Evolutionary conservation across 129 eudicot genomes (phyloP).

Genomic region (Silybum marianum): DNA sequence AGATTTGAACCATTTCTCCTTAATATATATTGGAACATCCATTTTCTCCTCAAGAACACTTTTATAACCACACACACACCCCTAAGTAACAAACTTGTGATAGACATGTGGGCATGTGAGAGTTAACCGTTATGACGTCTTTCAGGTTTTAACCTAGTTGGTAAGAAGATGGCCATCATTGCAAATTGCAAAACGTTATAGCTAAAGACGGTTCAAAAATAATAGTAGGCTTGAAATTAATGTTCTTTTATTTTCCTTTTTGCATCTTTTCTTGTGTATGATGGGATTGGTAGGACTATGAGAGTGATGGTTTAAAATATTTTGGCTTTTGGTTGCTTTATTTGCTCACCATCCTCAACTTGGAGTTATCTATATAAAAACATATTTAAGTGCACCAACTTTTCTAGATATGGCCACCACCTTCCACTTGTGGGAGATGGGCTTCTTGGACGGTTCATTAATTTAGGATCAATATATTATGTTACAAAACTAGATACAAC

Average conservation of each 20-base stretch:
- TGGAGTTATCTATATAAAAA: conserved; percentile 31
- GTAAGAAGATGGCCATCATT: background rate
- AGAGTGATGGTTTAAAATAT: conserved; percentile 45
- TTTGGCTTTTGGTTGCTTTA: conserved; percentile 33
- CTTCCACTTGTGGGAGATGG: conserved; percentile 31
- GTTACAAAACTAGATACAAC: background rate
- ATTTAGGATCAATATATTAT: conserved; percentile 7
- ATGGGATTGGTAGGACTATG: conserved; percentile 41
- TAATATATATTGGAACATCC: background rate
- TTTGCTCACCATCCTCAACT: conserved; percentile 43
- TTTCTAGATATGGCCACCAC: conserved; percentile 41
- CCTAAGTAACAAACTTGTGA: background rate
- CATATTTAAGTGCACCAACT: conserved; percentile 37
- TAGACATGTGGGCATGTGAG: background rate
- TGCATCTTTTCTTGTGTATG: conserved; percentile 34
- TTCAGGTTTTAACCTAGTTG: background rate
- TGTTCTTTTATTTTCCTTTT: conserved; percentile 8
- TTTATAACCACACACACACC: background rate
- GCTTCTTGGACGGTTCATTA: conserved; percentile 9
- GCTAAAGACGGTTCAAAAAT: conserved; percentile 4
- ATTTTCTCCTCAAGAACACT: background rate
- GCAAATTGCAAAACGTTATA: background rate
- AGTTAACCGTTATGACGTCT: background rate
- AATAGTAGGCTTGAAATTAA: conserved; percentile 29
- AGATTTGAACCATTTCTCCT: too few species aligned